A percentile compares a stretch with the other conserved stretches of the same genome.
These are phyloP conservation scores for Neopestalotiopsis clavispora DNA, from an alignment of 2,329 filamentous ascomycete genomes.

Conservation along the genomic window DNA sequence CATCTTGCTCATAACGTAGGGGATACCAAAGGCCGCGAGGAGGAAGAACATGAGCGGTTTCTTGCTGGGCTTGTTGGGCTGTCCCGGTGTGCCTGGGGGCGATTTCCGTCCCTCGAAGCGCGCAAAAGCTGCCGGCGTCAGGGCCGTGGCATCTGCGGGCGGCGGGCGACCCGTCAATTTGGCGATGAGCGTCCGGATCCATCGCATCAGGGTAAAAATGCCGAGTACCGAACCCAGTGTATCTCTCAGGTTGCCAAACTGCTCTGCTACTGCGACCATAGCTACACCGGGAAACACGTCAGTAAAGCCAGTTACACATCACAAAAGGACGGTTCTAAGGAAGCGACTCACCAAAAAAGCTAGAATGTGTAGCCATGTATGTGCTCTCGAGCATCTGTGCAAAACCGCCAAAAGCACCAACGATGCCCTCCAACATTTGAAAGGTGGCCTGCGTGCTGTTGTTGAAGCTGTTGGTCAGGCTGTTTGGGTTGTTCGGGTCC, in stretches of 20 bases:
- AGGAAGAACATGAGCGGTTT: slow-evolving; percentile 98
- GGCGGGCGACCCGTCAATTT: slow-evolving; percentile 91
- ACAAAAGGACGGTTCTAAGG: not conserved
- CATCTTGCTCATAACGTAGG: slow-evolving; percentile 96
- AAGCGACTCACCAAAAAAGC: slow-evolving; percentile 82
- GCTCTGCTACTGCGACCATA: slow-evolving; percentile 97
- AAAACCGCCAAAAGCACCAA: slow-evolving; percentile 95
- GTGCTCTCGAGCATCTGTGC: slow-evolving; percentile 99
- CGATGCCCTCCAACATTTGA: slow-evolving; percentile 96
- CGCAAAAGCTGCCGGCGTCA: slow-evolving; percentile 91
- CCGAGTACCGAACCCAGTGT: slow-evolving; percentile 92
- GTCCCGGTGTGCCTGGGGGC: slow-evolving; percentile 61
- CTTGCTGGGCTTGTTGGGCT: slow-evolving; percentile 78
- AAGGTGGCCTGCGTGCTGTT: slow-evolving; percentile 97
- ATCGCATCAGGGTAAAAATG: slow-evolving; percentile 94
- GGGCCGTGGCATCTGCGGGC: slow-evolving; percentile 82
- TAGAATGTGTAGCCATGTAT: slow-evolving; percentile 99
- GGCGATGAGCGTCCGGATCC: slow-evolving; percentile 88
- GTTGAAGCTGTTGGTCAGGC: slow-evolving; percentile 92
- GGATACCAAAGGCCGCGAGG: slow-evolving; percentile 90
- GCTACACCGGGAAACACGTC: slow-evolving; percentile 53
- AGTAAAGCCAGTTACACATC: slow-evolving; percentile 4
- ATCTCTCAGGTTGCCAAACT: slow-evolving; percentile 91
- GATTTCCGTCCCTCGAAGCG: slow-evolving; percentile 76
- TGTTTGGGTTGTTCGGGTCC: slow-evolving; percentile 87